phyloP scores from a whole-genome alignment of 306 rosid genomes.

The Abrus precatorius region DNA sequence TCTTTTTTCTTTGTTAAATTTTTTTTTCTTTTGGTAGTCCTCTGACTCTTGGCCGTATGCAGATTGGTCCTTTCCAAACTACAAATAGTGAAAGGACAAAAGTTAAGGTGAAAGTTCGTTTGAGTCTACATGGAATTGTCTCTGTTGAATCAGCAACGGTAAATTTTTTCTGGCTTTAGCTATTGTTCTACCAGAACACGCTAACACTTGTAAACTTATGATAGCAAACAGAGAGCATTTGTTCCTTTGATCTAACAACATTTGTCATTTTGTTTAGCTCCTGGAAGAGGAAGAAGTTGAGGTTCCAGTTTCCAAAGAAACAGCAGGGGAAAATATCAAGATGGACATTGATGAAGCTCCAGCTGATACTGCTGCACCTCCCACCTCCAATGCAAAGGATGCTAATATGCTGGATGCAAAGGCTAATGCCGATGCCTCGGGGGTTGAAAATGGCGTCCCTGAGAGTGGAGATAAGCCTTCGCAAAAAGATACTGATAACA shows the following conservation, averaged over 20 bases:
- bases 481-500: conserved; percentile 77
- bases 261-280: conserved; percentile 56
- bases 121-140: conserved; percentile 87
- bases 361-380: conserved; percentile 60
- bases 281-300: conserved; percentile 92
- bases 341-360: conserved; percentile 79
- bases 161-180: conserved; percentile 46
- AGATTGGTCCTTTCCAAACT: conserved; percentile 93
- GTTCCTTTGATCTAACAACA: neutral
- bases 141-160: conserved; percentile 80
- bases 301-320: conserved; percentile 72
- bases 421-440: conserved; percentile 60
- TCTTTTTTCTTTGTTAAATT: neutral
- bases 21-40: neutral
- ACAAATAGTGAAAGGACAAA: conserved; percentile 71
- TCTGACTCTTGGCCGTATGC: conserved; percentile 40
- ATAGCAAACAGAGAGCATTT: neutral
- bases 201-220: conserved; percentile 3
- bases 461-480: conserved; percentile 77
- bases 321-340: conserved; percentile 62
- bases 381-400: conserved; percentile 61
- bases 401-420: conserved; percentile 83
- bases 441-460: conserved; percentile 64
- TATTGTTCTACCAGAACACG: too few species aligned
- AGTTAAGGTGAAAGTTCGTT: conserved; percentile 82